Base-by-base conservation (phyloP, 805 yeast genomes). In the Schizosaccharomyces osmophilus region DNA sequence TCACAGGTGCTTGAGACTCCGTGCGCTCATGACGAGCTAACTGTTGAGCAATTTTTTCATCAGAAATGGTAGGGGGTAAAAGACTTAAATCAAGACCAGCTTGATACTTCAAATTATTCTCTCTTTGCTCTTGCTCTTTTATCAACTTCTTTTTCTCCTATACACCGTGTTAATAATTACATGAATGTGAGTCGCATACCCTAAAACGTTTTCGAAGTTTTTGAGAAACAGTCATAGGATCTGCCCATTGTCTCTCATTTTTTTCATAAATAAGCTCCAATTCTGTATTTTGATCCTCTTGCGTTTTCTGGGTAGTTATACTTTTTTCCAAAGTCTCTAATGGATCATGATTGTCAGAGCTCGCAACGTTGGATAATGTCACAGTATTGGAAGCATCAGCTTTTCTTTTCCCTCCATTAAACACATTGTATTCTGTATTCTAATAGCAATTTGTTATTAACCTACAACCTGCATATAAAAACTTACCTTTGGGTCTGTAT, bases 401-500 rank as follows among this genome's bases (percentile, higher is more conserved):
- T 51, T 15, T 51, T 17, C 36, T 22, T 13, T 29, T 51, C 5
- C 42, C 60, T 32, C 48, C 60, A 15, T 42, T n/a, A 13, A 22
- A 17, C 3, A 36, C 41, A 11, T 11, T 9, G 29, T 57, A 36
- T 22, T 58, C 64, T 29, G 62, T 63, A 5, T 55, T 59, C 60
- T 63, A 63, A 13, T 13, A 36, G 3, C 41, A 11, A 1, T 54
- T 60, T 36, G 71, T 8, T 71, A 71, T 13, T 59, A 61, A 2
- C 59, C 57, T 15, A 68, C 63, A n/a, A 43, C 63, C 54, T 70
- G 19, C 1, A 9, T 11, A 1, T 1, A 70, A 22, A 60, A 61
- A 2, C 71, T 65, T 32, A 67, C 70, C 61, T 67, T 60, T 9
- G 73, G 73, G 64, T 70, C 72, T 5, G 73, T 70, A 29, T 64